Percentiles rank a stretch among this genome's conserved stretches.
These are phyloP conservation scores for Saprolegnia diclina DNA, from an alignment of 352 stramenopile genomes.

Conservation along the genomic window DNA sequence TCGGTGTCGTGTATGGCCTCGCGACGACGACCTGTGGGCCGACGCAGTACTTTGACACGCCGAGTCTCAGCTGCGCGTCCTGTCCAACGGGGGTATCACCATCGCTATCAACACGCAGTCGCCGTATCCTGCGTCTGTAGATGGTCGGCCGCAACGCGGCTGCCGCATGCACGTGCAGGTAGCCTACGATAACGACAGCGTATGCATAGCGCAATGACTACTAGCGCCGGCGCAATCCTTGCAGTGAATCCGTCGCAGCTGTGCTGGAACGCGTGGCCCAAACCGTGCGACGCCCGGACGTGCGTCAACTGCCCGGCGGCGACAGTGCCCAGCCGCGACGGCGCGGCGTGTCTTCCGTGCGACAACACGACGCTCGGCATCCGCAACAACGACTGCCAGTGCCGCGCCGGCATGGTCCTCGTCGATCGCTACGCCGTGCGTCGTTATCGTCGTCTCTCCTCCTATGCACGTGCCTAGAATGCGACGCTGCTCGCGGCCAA, in stretches of 20 bases:
- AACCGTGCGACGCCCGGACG: conserved; percentile 42
- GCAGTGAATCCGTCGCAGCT: not conserved
- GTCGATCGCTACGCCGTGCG: conserved; percentile 46
- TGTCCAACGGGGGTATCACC: not conserved
- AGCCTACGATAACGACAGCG: not conserved
- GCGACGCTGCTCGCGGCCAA: conserved; percentile 52
- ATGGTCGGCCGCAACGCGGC: not conserved
- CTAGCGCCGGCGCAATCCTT: not conserved
- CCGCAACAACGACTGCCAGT: conserved; percentile 46
- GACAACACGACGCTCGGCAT: conserved; percentile 55
- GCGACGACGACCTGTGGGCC: not conserved
- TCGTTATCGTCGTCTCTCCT: too few relatives aligned
- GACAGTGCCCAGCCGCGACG: conserved; percentile 42
- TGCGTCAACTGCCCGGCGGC: conserved; percentile 39
- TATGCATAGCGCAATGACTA: not conserved
- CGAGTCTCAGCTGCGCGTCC: not conserved
- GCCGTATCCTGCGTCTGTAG: not conserved
- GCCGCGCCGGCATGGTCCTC: conserved; percentile 40
- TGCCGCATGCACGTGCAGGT: not conserved
- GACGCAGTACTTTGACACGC: not conserved
- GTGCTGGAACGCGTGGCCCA: conserved; percentile 60
- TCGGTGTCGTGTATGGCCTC: not conserved
- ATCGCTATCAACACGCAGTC: not conserved
- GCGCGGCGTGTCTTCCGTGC: conserved; percentile 46
- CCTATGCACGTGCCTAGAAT: conserved; percentile 31